These are phyloP conservation scores for Solanum dulcamara DNA, from an alignment of 257 asterid genomes.

Conservation along the genomic window DNA sequence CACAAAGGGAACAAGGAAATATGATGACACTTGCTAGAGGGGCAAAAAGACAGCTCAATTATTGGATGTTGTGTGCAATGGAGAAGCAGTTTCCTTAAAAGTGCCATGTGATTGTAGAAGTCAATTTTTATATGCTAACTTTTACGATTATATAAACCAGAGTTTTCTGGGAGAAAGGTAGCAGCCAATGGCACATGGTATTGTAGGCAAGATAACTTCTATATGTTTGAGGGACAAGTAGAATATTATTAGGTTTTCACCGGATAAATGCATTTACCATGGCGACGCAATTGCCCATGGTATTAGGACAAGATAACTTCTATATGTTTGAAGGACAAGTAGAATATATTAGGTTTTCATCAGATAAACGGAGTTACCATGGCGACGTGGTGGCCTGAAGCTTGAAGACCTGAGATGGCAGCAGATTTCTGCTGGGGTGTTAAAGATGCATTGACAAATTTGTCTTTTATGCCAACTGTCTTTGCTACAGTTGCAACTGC, in stretches of 20 bases:
- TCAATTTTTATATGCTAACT: not conserved
- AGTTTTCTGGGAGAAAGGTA: not conserved
- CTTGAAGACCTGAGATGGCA: constrained; percentile 61
- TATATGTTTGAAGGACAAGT: constrained; percentile 24
- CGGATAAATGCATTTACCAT: constrained; percentile 40
- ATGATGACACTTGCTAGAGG: not conserved
- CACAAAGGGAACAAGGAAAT: not conserved
- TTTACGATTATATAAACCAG: not conserved
- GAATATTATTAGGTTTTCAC: constrained; percentile 10
- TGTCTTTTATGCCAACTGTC: constrained; percentile 59
- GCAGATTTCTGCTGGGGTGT: constrained; percentile 81
- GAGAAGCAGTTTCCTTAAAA: not conserved
- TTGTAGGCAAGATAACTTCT: not conserved
- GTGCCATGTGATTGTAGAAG: not conserved
- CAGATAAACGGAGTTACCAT: constrained; percentile 42
- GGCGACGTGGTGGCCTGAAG: constrained; percentile 78
- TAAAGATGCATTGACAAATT: constrained; percentile 61
- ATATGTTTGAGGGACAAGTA: constrained; percentile 34
- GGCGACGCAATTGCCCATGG: constrained; percentile 29
- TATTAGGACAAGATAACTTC: not conserved
- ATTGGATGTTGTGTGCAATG: not conserved
- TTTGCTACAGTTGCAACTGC: constrained; percentile 96
- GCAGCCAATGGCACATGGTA: not conserved
- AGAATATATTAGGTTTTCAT: constrained; percentile 19
- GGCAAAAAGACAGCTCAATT: not conserved